Conservation (phyloP, 345 rosid genomes). For the Dimocarpus longan region DNA sequence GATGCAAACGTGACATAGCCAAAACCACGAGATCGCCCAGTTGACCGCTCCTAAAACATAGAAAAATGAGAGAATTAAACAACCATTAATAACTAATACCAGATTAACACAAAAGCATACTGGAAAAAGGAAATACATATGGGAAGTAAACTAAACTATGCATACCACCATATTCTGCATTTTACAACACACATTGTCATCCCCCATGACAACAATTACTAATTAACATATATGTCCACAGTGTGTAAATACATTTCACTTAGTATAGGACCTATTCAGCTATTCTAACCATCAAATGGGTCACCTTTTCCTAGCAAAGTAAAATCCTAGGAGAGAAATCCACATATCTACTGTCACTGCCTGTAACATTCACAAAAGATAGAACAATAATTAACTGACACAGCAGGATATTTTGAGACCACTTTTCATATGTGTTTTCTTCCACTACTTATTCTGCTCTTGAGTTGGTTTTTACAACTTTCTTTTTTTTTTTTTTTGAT, state of each 20-base stretch:
- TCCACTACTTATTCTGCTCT: background rate
- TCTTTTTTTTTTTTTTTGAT: too few relatives aligned
- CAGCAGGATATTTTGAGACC: background rate
- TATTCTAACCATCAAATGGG: background rate
- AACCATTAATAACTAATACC: background rate
- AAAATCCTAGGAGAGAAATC: background rate
- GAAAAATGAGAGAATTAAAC: conserved; percentile 7
- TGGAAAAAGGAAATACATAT: background rate
- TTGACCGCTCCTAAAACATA: conserved; percentile 71
- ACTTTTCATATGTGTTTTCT: background rate
- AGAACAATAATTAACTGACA: background rate
- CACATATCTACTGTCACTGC: background rate
- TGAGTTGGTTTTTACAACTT: background rate
- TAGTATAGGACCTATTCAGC: background rate
- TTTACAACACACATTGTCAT: background rate
- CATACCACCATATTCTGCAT: background rate
- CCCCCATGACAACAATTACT: background rate
- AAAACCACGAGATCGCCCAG: conserved; percentile 97
- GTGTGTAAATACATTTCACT: background rate
- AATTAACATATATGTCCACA: background rate
- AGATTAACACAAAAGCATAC: background rate
- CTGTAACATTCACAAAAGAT: background rate
- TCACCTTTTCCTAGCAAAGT: background rate
- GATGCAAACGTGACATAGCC: conserved; percentile 90
- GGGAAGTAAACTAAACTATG: background rate